Evolutionary conservation across 23 red algal genomes (phyloP), one percentile per base, ranked within the genome.

Genomic region (Gracilaria gracilis): DNA sequence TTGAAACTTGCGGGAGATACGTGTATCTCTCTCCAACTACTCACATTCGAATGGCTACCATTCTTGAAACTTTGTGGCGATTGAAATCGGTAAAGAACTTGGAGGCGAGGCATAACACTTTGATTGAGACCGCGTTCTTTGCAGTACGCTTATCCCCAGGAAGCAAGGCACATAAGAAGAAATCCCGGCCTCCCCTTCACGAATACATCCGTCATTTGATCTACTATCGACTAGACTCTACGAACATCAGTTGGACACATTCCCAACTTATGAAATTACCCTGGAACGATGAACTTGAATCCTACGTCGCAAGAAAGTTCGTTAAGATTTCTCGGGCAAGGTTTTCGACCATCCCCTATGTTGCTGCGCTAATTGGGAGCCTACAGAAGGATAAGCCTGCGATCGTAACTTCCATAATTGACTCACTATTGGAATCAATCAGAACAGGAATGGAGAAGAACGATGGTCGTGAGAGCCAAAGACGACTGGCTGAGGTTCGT

Each of bases 111-210:
- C 96, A 98, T 48, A 88, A 93, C 79, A 53, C 93, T n/a, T 82
- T 98, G 40, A 91, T 98, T 27, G 96, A 98, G 79, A 91, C 88
- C 50, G 96, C 96, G 1, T 98, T 92, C 76, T 98, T 88, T 87
- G 86, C 75, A 9, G 67, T 82, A 0, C 67, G 84, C 37, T 64
- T 83, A 37, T 57, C 82, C 1, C 57, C 87, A 42, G 57, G 82
- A 33, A 86, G 79, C 49, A 80, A 85, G 62, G 61, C 75, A 40
- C 82, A 86, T 32, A 80, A 84, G 51, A 75, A 78, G 23, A 83
- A 84, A 66, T 73, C 61, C 9, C 88, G 95, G n/a, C 91, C 87
- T 59, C 96, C 96, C 17, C 35, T 98, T 82, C 83, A 88, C 47
- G 96, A 98, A 79, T 98, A 95, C 75, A 88, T 95, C 38, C 88